Evolutionary conservation across 352 stramenopile genomes (phyloP), one percentile per base, ranked within the genome.

Genomic region (Plasmopara halstedii): DNA sequence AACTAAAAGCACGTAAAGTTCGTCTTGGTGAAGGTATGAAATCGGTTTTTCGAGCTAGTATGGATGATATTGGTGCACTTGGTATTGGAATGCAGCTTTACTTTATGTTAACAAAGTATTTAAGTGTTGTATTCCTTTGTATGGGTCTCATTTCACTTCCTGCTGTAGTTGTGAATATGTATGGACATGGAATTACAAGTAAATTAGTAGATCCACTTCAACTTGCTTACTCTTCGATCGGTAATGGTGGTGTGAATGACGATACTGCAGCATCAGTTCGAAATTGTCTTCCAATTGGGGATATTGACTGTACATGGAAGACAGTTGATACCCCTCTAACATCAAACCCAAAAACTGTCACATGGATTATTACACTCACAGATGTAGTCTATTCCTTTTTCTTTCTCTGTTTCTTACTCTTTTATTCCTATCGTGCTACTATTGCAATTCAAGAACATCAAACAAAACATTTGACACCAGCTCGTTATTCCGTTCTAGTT

Each of bases 81-180:
- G 70, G 70, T 11, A 73, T 82, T 26, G 70, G 70, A 13, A 67
- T 82, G 46, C 65, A 73, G 46, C 58, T 82, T 10, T 82, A 82
- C 36, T 82, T 82, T 35, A 77, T 79, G 64, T 42, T 82, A 5
- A 73, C 62, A 19, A 75, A 76, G 43, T 75, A 76, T 27, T 17
- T 71, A 11, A 57, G 42, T 13, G 45, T 67, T 7, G 27, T 49
- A 2, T 74, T 82, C 32, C 10, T 72, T 1, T 19, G 50, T 35
- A 75, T 82, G 61, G 64, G 62, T 2, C 50, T 72, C n/a, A 36
- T 75, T 4, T 40, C 69, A n/a, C 43, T 77, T 15, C 66, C 69
- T 25, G 39, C 49, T 0, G 63, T 80, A 25, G 51, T 70, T 29
- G 21, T 77, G 13, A 73, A 80, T 48, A 37, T 58, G n/a, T 62